Conservation (phyloP, 1,284 basidiomycete species). For the Chiua sp. region DNA sequence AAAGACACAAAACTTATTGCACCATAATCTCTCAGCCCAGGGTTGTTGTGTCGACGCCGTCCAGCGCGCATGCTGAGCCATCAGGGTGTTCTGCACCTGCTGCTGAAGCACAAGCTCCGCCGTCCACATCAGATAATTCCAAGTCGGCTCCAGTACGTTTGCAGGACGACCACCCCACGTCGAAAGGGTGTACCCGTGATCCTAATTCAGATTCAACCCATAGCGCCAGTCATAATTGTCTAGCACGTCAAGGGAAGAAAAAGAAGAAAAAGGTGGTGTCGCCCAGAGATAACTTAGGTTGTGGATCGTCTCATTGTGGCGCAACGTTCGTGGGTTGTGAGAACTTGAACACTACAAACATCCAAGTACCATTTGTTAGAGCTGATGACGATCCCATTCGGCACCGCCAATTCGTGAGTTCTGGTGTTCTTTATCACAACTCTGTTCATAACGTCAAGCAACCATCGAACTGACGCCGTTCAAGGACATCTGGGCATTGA, state of each 20-base stretch:
- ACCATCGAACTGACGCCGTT: slow-evolving; percentile 69
- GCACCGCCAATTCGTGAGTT: too few species aligned
- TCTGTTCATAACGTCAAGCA: slow-evolving; percentile 58
- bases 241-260: too few species aligned
- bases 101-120: background rate
- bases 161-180: too few species aligned
- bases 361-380: slow-evolving; percentile 55
- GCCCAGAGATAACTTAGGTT: too few species aligned
- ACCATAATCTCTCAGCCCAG: slow-evolving; percentile 75
- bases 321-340: background rate
- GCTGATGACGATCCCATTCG: slow-evolving; percentile 23
- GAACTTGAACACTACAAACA: background rate
- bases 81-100: background rate
- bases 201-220: too few species aligned
- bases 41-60: slow-evolving; percentile 55
- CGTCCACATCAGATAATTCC: too few species aligned
- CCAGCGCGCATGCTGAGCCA: background rate
- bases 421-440: background rate
- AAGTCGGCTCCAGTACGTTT: too few species aligned
- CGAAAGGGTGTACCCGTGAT: too few species aligned
- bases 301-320: too few species aligned
- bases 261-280: too few species aligned
- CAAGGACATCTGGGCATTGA: slow-evolving; percentile 72
- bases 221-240: too few species aligned
- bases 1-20: slow-evolving; percentile 65